Conservation (phyloP, 345 rosid genomes). For the Eucalyptus grandis region DNA sequence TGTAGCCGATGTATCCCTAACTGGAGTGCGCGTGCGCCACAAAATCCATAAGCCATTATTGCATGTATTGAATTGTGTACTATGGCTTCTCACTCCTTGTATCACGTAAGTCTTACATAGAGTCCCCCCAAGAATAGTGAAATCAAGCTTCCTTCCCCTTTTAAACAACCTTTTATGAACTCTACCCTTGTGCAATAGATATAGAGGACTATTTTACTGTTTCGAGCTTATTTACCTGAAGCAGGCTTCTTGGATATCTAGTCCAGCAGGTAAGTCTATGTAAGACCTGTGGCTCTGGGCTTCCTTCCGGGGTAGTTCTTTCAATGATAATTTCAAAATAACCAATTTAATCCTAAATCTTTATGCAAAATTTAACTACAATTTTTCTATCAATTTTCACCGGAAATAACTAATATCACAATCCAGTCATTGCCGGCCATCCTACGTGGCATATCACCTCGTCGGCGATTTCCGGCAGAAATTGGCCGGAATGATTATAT, state of each 20-base stretch:
- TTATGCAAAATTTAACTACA: accelerated
- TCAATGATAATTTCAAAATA: background rate
- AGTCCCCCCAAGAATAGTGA: background rate
- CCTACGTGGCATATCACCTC: too few species aligned
- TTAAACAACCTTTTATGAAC: background rate
- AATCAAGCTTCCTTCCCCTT: background rate
- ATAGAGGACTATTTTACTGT: background rate
- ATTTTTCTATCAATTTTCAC: too few species aligned
- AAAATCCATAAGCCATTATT: background rate
- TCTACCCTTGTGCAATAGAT: background rate
- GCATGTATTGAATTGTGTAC: background rate
- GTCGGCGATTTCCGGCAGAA: accelerated
- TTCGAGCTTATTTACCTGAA: background rate
- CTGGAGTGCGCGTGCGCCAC: background rate
- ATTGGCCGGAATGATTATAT: background rate
- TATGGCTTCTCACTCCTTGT: background rate
- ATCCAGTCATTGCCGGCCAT: too few species aligned
- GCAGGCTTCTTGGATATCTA: background rate
- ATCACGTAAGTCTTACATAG: background rate
- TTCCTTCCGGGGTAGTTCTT: too few species aligned
- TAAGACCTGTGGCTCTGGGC: too few species aligned
- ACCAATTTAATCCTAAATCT: background rate
- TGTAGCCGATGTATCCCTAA: background rate
- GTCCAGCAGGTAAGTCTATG: too few species aligned
- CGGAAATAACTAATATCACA: accelerated